These are phyloP conservation scores for Aspergillus sp. DNA, from an alignment of 2,329 filamentous ascomycete species.

Conservation along the genomic window DNA sequence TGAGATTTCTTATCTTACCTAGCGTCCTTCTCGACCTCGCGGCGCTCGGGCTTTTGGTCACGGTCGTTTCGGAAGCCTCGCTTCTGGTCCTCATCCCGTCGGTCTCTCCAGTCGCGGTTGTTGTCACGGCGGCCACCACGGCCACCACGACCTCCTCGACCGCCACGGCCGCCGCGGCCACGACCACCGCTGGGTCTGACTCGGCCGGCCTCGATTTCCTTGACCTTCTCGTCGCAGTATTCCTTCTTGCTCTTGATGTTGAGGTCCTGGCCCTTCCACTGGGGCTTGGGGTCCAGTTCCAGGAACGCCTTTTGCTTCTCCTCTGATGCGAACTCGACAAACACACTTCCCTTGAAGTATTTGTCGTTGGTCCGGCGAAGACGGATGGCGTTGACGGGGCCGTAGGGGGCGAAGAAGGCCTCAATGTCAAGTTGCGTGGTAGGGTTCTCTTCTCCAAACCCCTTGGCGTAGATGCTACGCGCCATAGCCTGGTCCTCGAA, in stretches of 20 bases:
- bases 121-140: constrained; percentile 34
- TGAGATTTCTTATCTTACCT: constrained; percentile 31
- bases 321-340: constrained; percentile 84
- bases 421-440: constrained; percentile 92
- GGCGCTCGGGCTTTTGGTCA: constrained; percentile 21
- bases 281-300: constrained; percentile 73
- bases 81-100: constrained; percentile 45
- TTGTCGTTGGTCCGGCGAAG: constrained; percentile 73
- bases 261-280: constrained; percentile 78
- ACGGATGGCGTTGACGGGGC: constrained; percentile 77
- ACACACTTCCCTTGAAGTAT: constrained; percentile 93
- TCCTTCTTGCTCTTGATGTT: constrained; percentile 83
- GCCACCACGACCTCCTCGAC: constrained; percentile 43
- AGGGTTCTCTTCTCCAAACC: constrained; percentile 81
- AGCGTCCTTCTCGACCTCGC: constrained; percentile 40
- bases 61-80: constrained; percentile 34
- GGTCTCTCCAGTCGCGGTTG: constrained; percentile 45
- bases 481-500: constrained; percentile 67
- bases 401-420: constrained; percentile 81
- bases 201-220: constrained; percentile 69
- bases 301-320: constrained; percentile 80
- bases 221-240: constrained; percentile 77
- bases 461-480: constrained; percentile 86
- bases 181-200: constrained; percentile 57
- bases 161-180: constrained; percentile 39